Conservation (phyloP, 306 rosid genomes). For the Vachellia collinsii region DNA sequence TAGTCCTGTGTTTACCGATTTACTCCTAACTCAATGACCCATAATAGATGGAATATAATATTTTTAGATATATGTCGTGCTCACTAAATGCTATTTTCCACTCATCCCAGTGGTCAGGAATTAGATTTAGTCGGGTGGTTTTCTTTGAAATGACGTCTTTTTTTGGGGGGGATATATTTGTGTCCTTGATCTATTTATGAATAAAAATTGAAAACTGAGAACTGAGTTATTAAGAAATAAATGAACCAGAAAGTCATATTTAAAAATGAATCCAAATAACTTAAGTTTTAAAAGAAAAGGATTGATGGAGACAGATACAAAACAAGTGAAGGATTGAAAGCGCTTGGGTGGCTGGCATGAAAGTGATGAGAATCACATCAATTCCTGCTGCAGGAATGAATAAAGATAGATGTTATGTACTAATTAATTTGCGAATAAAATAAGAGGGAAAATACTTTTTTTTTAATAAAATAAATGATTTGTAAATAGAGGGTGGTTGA, state of each 20-base stretch:
- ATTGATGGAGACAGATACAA: not conserved
- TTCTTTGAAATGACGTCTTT: too few relatives aligned
- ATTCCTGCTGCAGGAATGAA: conserved; percentile 31
- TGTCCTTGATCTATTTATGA: too few relatives aligned
- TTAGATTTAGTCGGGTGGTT: too few relatives aligned
- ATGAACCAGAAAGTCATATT: not conserved
- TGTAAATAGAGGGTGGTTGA: not conserved
- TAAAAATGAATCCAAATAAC: not conserved
- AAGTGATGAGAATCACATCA: conserved; percentile 44
- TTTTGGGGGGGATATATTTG: too few relatives aligned
- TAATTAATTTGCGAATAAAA: not conserved
- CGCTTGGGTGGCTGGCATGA: conserved; percentile 45
- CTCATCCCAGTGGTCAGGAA: too few relatives aligned
- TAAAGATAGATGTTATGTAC: not conserved
- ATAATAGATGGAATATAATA: too few relatives aligned
- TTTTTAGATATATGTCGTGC: too few relatives aligned
- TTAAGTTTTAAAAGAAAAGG: not conserved
- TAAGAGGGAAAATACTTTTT: not conserved
- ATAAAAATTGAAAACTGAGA: too few relatives aligned
- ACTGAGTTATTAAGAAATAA: too few relatives aligned
- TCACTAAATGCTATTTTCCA: too few relatives aligned
- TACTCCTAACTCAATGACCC: too few relatives aligned
- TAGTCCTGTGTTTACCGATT: too few relatives aligned
- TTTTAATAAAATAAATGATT: not conserved
- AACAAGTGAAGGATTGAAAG: not conserved